Base-by-base conservation (phyloP, 768 basidiomycete genomes). In the Calvatia gigantea region DNA sequence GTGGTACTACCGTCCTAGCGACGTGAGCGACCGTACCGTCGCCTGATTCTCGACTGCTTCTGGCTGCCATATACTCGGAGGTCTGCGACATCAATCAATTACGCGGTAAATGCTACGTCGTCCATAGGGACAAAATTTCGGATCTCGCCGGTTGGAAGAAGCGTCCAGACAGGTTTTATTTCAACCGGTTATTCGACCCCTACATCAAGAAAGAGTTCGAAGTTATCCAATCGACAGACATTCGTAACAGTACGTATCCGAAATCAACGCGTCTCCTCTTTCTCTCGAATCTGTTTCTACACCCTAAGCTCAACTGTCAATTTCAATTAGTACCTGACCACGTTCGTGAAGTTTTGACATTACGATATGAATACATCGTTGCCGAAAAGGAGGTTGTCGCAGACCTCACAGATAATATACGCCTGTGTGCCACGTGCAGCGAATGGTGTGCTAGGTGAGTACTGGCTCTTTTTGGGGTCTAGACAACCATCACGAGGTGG, bases 181-280 rank as follows among this genome's bases (percentile, higher is more conserved):
- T 94, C 79, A 86, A 86, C 64, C 86, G 90, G 64, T 79, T 98
- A 27, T 99, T 96, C 68, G 96, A 98, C 75, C 94, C 94, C 50
- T 98, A 96, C 72, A 92, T 98, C 73, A 94, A 96, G 76, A 91
- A 91, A 70, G 95, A 98, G 73, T 98, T 96, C 70, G 97, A 98
- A 69, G 89, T 98, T 62, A 87, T 99, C 51, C 86, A 89, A 58
- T 83, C 92, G 28, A 81, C 82, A 37, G 90, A 87, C 64, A 87
- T 97, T 58, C 83, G 87, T 56, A 99, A 99, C 69, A 75, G 96
- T 98, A 69, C 66, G 94, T 80, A 49, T 57, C 14, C 27, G 15
- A 32, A 56, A 42, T 37, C 49, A 38, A 28, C 54, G 39, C 45
- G n/a, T 25, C 39, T 47, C 28, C 47, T 56, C 39, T 48, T 42